Evolutionary conservation across 805 yeast genomes (phyloP), one percentile per base, ranked within the genome.

Genomic region (Candida germanica): DNA sequence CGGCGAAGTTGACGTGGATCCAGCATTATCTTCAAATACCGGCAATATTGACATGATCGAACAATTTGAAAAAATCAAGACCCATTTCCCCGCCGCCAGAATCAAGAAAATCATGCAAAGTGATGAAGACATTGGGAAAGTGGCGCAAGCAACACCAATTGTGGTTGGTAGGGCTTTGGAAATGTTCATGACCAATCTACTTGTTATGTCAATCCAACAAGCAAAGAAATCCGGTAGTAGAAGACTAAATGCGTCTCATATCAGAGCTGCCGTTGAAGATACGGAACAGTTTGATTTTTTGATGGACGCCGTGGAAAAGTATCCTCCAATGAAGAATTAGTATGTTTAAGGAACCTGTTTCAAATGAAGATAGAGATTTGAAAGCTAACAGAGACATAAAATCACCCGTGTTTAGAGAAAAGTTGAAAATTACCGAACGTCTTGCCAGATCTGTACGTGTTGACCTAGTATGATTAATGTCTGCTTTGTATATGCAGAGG

Each of bases 71-170:
- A 66, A 61, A 40, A 80, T 84, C 46, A 83, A 83, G 58, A 84
- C 93, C 23, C 94, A 84, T 54, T 85, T 85, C 59, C 95, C 95
- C 4, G 84, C 88, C 4, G 98, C 98, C 3, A 77, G 98, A 44
- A 88, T 93, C 51, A 93, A 93, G 68, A 87, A 93, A 51, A 78
- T 93, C 40, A 91, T 93, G 96, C 98, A 93, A 56, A 81, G 94
- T 19, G 99, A 93, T 60, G 98, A 93, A 46, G 99, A 93, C 46
- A 89, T 93, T 29, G 99, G 99, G 3, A 93, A 93, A 56, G 98
- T 93, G 4, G 96, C 98, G 3, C 97, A 89, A 55, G 97, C 96
- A 2, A 94, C 99, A 2, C 99, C 99, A 0, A 84, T 91, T n/a
- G 91, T 91, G 12, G 96, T 93, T 6, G 97, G 98, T 6, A 76